Evolutionary conservation across 352 stramenopile species (phyloP), one percentile per base, ranked within the genome.

Genomic region (Pythium brachiatum): DNA sequence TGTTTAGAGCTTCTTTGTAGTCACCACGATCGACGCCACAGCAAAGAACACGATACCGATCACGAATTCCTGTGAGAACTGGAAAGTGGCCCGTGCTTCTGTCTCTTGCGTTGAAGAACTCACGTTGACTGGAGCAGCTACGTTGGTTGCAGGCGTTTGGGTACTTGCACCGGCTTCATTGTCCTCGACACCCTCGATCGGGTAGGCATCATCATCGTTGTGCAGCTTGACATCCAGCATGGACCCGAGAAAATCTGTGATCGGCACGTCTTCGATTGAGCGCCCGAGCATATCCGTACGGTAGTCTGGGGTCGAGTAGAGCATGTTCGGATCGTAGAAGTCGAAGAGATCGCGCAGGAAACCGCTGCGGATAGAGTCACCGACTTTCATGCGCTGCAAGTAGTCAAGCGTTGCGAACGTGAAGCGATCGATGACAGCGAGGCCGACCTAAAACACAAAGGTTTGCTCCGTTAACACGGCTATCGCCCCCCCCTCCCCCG

Each of bases 231-330:
- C 69, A 47, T 94, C 78, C 20, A 96, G 62, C 21, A 96, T 87
- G 5, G 88, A 95, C 7, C 88, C 87, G n/a, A 96, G 74, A 64
- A 96, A 95, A 56, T 96, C 88, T 4, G 88, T 95, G 69, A 96
- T 90, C 9, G 78, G 80, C 3, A 94, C 81, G 5, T 81, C 64
- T 31, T 90, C 72, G 56, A 95, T 81, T 9, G 80, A 71, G 20
- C 87, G 83, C 0, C 76, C 76, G 12, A 95, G 73, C 25, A 92
- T 84, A 48, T 93, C 83, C 6, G 72, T 86, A 48, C 86, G 79
- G 56, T 87, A 89, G 50, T 90, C 86, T 1, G 86, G 85, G 21
- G 79, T 95, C 9, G 88, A 95, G 38, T 80, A 76, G 23, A 96
- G 79, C 76, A 92, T 90, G 50, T 76, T 82, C 1, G 86, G 87